Conservation (phyloP, 805 yeast genomes). For the Cyberlindnera mrakii region DNA sequence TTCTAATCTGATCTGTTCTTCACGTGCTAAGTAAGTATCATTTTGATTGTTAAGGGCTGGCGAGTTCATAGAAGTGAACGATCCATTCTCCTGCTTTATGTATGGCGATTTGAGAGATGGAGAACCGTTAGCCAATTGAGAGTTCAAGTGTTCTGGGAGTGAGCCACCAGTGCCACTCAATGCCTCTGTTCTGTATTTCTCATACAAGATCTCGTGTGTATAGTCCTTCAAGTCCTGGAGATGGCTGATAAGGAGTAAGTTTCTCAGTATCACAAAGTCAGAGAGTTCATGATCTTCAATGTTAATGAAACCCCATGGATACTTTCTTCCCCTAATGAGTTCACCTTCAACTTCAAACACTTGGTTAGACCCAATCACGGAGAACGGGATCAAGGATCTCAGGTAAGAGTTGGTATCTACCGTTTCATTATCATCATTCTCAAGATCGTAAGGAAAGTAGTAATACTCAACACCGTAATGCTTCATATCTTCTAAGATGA, state of each 20-base stretch:
- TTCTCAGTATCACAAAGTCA: constrained; percentile 76
- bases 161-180: constrained; percentile 63
- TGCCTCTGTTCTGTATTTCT: constrained; percentile 84
- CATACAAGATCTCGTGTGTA: constrained; percentile 83
- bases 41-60: constrained; percentile 17
- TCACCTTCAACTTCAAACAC: constrained; percentile 43
- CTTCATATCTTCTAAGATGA: constrained; percentile 73
- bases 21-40: constrained; percentile 57
- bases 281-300: constrained; percentile 68
- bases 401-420: constrained; percentile 60
- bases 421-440: constrained; percentile 52
- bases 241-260: constrained; percentile 75
- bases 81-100: constrained; percentile 19
- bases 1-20: constrained; percentile 83
- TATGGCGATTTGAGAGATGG: constrained; percentile 18
- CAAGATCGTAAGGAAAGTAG: constrained; percentile 61
- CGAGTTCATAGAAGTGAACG: constrained; percentile 12
- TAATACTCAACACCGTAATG: constrained; percentile 65
- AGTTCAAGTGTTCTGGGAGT: constrained; percentile 28
- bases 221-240: constrained; percentile 82
- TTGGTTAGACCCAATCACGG: constrained; percentile 64
- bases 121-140: constrained; percentile 12
- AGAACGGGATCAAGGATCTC: constrained; percentile 60
- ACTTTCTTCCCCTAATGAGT: constrained; percentile 42
- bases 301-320: constrained; percentile 56